Evolutionary conservation across 1,284 basidiomycete genomes (phyloP).

Genomic region (Blastosporella zonata): DNA sequence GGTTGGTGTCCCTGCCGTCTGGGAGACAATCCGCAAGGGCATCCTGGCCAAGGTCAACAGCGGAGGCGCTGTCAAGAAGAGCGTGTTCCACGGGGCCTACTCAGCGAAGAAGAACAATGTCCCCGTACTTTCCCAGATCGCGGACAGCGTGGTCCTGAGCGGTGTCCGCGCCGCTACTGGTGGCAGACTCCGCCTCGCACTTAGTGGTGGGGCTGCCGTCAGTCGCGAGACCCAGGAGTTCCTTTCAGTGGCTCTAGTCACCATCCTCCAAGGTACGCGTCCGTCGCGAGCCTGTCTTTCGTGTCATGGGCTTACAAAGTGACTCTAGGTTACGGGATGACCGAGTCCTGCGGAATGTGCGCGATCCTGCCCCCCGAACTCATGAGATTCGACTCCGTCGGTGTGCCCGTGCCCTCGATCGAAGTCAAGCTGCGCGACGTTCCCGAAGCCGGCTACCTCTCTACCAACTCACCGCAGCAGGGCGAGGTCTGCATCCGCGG

Average conservation of each 20-base stretch:
- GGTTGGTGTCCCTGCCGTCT: constrained; percentile 88
- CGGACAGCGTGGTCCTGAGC: constrained; percentile 75
- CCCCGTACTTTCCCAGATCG: constrained; percentile 63
- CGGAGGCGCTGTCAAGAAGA: constrained; percentile 65
- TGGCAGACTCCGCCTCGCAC: constrained; percentile 72
- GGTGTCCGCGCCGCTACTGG: constrained; percentile 81
- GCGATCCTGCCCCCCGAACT: constrained; percentile 77
- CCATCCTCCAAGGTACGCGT: constrained; percentile 74
- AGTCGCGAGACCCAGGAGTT: constrained; percentile 88
- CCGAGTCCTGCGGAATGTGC: constrained; percentile 88
- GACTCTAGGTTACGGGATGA: constrained; percentile 83
- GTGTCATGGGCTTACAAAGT: background rate
- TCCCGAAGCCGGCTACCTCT: constrained; percentile 73
- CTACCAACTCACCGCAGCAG: constrained; percentile 64
- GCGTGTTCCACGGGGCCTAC: constrained; percentile 68
- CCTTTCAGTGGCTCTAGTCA: constrained; percentile 75
- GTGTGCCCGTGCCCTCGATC: constrained; percentile 79
- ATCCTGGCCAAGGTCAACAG: constrained; percentile 76
- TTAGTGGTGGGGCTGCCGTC: constrained; percentile 87
- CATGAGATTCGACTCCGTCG: constrained; percentile 75
- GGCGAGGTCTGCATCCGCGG: constrained; percentile 87
- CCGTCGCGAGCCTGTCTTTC: background rate
- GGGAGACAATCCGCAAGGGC: constrained; percentile 91
- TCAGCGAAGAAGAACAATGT: constrained; percentile 62
- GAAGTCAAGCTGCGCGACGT: constrained; percentile 89